These are phyloP conservation scores for Tetradesmus lagerheimii DNA, from an alignment of 139 green algal genomes.

Conservation along the genomic window DNA sequence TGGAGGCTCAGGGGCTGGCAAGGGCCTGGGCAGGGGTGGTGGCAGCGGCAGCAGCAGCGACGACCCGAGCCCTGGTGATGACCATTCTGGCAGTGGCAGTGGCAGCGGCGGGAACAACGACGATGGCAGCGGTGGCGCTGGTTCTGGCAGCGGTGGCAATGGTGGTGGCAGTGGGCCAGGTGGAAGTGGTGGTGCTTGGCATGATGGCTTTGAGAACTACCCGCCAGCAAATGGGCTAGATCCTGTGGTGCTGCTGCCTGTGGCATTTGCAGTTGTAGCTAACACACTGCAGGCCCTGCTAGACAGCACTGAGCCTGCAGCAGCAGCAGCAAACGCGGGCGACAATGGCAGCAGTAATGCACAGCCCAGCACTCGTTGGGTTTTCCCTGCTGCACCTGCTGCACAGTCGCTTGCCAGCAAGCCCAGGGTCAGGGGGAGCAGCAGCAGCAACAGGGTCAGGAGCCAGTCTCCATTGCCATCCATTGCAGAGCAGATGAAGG, in stretches of 20 bases:
- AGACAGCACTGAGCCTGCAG: background rate
- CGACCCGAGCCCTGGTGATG: background rate
- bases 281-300: background rate
- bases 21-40: background rate
- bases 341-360: background rate
- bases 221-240: slow-evolving; percentile 29
- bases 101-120: background rate
- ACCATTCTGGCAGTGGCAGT: background rate
- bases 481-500: background rate
- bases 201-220: slow-evolving; percentile 45
- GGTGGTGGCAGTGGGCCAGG: background rate
- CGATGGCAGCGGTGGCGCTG: background rate
- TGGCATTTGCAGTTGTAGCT: slow-evolving; percentile 13
- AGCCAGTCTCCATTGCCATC: background rate
- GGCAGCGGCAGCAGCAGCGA: background rate
- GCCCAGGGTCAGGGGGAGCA: background rate
- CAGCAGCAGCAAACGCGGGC: background rate
- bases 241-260: slow-evolving; percentile 41
- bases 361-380: background rate
- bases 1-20: background rate
- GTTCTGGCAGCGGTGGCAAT: background rate
- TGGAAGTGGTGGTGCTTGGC: background rate
- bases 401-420: background rate
- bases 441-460: background rate
- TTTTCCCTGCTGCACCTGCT: background rate